These are phyloP conservation scores for Ganoderma leucocontextum DNA, from an alignment of 1,284 basidiomycete species.

Conservation along the genomic window DNA sequence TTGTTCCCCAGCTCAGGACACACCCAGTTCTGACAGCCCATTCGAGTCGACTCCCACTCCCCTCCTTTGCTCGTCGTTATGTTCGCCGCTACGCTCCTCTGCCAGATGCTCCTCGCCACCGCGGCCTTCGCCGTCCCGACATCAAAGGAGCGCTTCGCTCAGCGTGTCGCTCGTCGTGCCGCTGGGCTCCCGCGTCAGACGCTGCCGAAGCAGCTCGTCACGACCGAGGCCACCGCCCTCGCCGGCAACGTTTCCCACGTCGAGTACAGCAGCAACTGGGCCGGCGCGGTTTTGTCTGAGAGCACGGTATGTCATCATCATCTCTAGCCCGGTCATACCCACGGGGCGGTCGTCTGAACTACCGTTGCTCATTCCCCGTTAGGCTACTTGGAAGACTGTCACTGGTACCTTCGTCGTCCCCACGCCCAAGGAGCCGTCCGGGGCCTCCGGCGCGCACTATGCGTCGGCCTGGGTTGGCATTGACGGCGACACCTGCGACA, in stretches of 20 bases:
- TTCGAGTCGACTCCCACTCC: conserved; percentile 22
- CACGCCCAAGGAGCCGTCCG: conserved; percentile 36
- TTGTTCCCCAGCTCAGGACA: not conserved
- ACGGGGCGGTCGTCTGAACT: not conserved
- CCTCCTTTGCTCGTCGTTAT: conserved; percentile 23
- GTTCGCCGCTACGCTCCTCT: conserved; percentile 31
- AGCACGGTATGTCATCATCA: conserved; percentile 25
- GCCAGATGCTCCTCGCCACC: conserved; percentile 34
- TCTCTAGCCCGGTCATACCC: not conserved
- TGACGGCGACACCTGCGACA: conserved; percentile 32
- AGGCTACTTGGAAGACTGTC: conserved; percentile 41
- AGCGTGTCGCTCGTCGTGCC: conserved; percentile 31
- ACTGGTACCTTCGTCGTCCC: conserved; percentile 45
- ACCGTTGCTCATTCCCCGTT: not conserved
- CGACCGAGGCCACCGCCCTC: conserved; percentile 10
- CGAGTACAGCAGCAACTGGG: conserved; percentile 40
- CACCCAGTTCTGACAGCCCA: conserved; percentile 26
- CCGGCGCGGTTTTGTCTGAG: conserved; percentile 36
- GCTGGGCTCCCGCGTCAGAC: conserved; percentile 25
- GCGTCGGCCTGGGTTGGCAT: conserved; percentile 40
- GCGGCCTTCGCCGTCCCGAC: conserved; percentile 33
- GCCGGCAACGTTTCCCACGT: conserved; percentile 29
- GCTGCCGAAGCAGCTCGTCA: conserved; percentile 24
- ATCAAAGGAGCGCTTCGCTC: conserved; percentile 27
- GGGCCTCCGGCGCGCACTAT: conserved; percentile 35